Conservation (phyloP, 805 yeast genomes). For the Torulaspora gathmanii region DNA sequence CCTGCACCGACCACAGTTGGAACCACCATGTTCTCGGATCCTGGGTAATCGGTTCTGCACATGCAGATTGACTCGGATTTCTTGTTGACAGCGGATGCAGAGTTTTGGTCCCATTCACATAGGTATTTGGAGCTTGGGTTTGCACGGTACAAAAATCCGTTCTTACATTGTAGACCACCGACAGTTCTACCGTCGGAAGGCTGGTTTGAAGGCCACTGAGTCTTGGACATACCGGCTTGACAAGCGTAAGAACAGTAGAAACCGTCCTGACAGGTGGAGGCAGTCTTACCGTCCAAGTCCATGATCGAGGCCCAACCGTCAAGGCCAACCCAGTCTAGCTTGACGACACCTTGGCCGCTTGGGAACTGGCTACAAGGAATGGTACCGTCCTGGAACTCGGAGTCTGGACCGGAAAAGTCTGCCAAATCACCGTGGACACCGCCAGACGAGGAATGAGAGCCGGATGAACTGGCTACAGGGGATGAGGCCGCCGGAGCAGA, state of each 20-base stretch:
- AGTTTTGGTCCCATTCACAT: constrained; percentile 60
- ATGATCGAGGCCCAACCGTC: constrained; percentile 49
- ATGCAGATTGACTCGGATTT: constrained; percentile 52
- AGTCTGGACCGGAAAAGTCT: constrained; percentile 46
- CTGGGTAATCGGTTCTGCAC: constrained; percentile 78
- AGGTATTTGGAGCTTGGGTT: constrained; percentile 48
- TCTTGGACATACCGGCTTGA: constrained; percentile 75
- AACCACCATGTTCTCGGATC: constrained; percentile 74
- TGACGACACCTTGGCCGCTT: constrained; percentile 61
- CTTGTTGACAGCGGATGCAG: constrained; percentile 52
- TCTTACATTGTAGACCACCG: constrained; percentile 63
- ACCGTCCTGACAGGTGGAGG: constrained; percentile 58
- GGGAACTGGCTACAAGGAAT: constrained; percentile 60
- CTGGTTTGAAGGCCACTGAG: constrained; percentile 70
- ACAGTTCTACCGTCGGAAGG: constrained; percentile 65
- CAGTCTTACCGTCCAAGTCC: constrained; percentile 63
- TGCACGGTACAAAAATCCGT: constrained; percentile 60
- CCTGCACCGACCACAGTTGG: constrained; percentile 59
- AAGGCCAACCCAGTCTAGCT: constrained; percentile 50
- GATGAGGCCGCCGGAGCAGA: constrained; percentile 8
- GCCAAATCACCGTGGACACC: constrained; percentile 50
- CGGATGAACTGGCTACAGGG: constrained; percentile 14
- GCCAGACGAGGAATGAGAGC: constrained; percentile 31
- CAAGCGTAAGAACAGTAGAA: constrained; percentile 74
- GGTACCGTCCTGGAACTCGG: constrained; percentile 62